A percentile compares a stretch with the other conserved stretches of the same genome.
These are phyloP conservation scores for Fusarium goolgardi DNA, from an alignment of 2,329 filamentous ascomycete genomes.

Conservation along the genomic window DNA sequence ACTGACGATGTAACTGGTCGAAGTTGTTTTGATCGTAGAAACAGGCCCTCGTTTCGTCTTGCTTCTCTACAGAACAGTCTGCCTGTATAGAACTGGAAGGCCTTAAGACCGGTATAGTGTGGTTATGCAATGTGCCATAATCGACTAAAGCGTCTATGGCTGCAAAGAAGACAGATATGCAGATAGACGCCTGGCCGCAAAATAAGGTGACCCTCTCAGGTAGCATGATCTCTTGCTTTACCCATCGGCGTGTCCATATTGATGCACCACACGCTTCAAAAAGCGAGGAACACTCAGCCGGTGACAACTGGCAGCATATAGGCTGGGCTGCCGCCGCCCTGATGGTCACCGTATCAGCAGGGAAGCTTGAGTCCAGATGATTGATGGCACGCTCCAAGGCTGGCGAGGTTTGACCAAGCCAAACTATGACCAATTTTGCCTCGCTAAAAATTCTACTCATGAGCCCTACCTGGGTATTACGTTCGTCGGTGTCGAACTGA, in stretches of 20 bases:
- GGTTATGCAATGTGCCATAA: background rate
- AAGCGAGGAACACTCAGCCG: background rate
- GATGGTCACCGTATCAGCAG: background rate
- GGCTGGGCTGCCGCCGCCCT: background rate
- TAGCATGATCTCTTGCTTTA: conserved; percentile 1
- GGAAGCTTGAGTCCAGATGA: background rate
- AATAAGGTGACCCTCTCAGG: background rate
- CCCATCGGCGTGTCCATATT: background rate
- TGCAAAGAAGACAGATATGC: background rate
- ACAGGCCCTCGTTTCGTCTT: background rate
- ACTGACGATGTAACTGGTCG: background rate
- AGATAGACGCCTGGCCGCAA: background rate
- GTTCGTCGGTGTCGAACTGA: background rate
- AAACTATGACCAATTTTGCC: background rate
- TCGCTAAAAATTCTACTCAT: background rate
- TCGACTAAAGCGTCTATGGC: background rate
- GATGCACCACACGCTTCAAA: background rate
- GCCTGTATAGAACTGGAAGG: background rate
- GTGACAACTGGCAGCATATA: background rate
- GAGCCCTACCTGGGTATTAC: background rate
- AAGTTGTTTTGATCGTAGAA: background rate
- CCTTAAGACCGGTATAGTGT: background rate
- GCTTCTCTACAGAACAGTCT: background rate
- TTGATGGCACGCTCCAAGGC: background rate
- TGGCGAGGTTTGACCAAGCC: background rate